phyloP scores from a whole-genome alignment of 1,139 yeast genomes.

The Saccharomycopsis hybrid region DNA sequence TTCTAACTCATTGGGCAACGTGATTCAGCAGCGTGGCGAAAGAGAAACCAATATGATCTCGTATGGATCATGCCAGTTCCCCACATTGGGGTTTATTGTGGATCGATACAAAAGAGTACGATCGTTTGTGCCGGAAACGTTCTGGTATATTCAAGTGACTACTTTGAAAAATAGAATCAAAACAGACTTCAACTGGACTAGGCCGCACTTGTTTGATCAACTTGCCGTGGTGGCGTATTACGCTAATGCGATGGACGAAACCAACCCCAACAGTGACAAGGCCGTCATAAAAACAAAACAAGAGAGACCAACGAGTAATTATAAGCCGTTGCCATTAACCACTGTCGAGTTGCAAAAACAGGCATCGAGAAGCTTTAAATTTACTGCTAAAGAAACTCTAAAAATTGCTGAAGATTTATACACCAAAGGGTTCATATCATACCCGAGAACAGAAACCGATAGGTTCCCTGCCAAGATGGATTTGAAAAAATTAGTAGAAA shows the following conservation, averaged over 20 bases:
- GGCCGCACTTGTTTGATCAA: conserved; percentile 68
- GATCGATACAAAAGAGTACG: conserved; percentile 78
- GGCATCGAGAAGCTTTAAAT: conserved; percentile 65
- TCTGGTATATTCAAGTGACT: conserved; percentile 66
- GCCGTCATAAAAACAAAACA: conserved; percentile 50
- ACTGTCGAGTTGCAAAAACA: conserved; percentile 93
- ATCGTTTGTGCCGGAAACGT: conserved; percentile 65
- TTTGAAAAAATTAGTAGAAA: conserved; percentile 48
- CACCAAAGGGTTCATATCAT: conserved; percentile 79
- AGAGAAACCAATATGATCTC: conserved; percentile 40
- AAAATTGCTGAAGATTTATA: conserved; percentile 84
- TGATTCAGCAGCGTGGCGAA: conserved; percentile 21
- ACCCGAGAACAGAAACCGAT: conserved; percentile 98
- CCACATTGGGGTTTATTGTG: conserved; percentile 95
- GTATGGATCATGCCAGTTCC: conserved; percentile 95
- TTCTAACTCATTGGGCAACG: conserved; percentile 29
- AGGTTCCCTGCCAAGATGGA: conserved; percentile 74
- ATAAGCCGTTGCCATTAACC: conserved; percentile 84
- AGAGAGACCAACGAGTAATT: conserved; percentile 64
- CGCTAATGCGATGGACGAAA: conserved; percentile 55
- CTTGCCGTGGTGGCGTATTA: conserved; percentile 55
- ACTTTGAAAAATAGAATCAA: conserved; percentile 34
- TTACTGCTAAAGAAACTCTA: conserved; percentile 77
- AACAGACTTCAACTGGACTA: conserved; percentile 52
- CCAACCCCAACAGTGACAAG: conserved; percentile 29